Conservation (phyloP, 2,329 filamentous ascomycete species). For the Scolecobasidium constrictum region DNA sequence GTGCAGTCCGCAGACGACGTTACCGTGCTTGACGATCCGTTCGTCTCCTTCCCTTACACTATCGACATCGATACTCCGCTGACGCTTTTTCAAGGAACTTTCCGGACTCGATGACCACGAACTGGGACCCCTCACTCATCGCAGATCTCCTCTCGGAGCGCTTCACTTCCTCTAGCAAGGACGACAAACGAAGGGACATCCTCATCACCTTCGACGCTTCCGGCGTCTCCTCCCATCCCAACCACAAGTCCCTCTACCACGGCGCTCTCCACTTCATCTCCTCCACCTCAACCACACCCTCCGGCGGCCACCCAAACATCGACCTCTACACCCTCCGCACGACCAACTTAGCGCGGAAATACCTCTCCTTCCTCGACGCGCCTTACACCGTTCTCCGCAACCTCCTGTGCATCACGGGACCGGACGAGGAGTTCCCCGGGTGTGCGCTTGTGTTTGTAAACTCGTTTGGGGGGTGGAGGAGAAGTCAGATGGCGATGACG, state of each 20-base stretch:
- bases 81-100: conserved; percentile 57
- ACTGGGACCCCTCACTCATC: conserved; percentile 64
- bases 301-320: conserved; percentile 61
- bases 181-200: conserved; percentile 42
- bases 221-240: conserved; percentile 82
- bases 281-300: conserved; percentile 50
- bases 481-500: conserved; percentile 79
- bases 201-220: conserved; percentile 80
- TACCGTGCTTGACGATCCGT: conserved; percentile 72
- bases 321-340: conserved; percentile 76
- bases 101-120: conserved; percentile 75
- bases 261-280: conserved; percentile 66
- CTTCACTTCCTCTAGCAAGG: conserved; percentile 41
- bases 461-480: conserved; percentile 49
- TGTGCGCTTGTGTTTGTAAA: too few relatives aligned
- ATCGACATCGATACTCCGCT: too few relatives aligned
- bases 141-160: conserved; percentile 57
- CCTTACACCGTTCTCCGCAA: conserved; percentile 68
- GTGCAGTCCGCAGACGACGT: conserved; percentile 67
- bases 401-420: too few relatives aligned
- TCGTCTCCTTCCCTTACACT: conserved; percentile 14
- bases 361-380: conserved; percentile 64
- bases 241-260: conserved; percentile 82
- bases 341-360: conserved; percentile 68
- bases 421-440: too few relatives aligned